phyloP scores from a whole-genome alignment of 345 rosid genomes.

The Pistacia atlantica region DNA sequence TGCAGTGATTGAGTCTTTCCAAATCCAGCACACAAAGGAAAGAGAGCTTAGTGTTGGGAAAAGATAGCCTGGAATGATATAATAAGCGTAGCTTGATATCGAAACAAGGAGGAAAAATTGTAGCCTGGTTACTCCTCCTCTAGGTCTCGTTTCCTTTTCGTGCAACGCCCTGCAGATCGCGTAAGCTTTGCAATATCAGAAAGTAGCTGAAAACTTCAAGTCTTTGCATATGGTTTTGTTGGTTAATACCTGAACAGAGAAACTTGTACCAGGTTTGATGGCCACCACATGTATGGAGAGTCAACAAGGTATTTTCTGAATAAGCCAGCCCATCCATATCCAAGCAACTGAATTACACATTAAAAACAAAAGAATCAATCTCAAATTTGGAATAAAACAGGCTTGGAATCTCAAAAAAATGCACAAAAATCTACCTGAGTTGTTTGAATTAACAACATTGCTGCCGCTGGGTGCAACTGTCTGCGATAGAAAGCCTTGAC shows the following conservation, averaged over 20 bases:
- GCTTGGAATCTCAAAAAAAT: neutral
- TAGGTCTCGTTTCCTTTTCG: slow-evolving; percentile 37
- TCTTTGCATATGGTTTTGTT: neutral
- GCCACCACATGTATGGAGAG: slow-evolving; percentile 95
- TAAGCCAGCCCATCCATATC: slow-evolving; percentile 83
- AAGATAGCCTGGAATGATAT: slow-evolving; percentile 39
- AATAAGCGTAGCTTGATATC: slow-evolving; percentile 38
- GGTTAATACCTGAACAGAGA: slow-evolving; percentile 65
- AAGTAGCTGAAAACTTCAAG: neutral
- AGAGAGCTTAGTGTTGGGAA: slow-evolving; percentile 31
- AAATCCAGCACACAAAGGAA: slow-evolving; percentile 37
- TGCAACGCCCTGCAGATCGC: slow-evolving; percentile 52
- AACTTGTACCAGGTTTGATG: slow-evolving; percentile 72
- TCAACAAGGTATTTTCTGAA: slow-evolving; percentile 69
- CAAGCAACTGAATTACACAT: slow-evolving; percentile 54
- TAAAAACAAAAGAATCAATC: neutral
- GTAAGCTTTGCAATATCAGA: slow-evolving; percentile 16
- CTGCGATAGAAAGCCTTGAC: slow-evolving; percentile 16
- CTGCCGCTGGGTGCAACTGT: slow-evolving; percentile 5
- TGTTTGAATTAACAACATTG: slow-evolving; percentile 16
- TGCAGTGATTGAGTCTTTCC: slow-evolving; percentile 24
- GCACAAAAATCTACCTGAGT: neutral
- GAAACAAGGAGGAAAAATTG: slow-evolving; percentile 42
- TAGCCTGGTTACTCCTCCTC: slow-evolving; percentile 38
- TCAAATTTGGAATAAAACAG: neutral